Conservation (phyloP, 257 asterid genomes). For the Solanum phureja region DNA sequence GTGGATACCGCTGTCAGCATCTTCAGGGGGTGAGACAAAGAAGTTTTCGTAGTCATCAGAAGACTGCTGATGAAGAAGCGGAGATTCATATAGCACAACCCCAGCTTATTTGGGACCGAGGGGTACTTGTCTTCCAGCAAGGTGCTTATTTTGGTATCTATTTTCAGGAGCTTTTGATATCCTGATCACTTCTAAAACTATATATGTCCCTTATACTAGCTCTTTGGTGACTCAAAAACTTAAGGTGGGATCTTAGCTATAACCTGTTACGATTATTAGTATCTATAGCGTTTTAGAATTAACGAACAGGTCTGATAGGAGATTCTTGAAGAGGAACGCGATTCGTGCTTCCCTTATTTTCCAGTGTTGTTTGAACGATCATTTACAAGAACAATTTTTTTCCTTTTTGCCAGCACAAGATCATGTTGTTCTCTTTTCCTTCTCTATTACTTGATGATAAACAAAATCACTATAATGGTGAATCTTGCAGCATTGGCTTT, state of each 20-base stretch:
- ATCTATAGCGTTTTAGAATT: neutral
- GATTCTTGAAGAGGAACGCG: neutral
- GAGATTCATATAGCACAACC: neutral
- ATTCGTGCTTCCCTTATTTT: neutral
- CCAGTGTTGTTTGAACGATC: neutral
- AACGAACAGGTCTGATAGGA: neutral
- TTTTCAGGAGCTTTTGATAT: neutral
- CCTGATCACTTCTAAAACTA: neutral
- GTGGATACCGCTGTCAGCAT: neutral
- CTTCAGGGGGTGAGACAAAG: neutral
- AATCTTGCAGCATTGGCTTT: neutral
- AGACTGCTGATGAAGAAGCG: neutral
- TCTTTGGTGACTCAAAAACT: neutral
- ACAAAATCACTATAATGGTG: neutral
- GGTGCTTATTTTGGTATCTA: neutral
- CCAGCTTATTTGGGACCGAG: neutral
- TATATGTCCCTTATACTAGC: neutral
- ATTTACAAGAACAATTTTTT: neutral
- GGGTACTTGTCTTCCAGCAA: neutral
- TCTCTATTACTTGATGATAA: neutral
- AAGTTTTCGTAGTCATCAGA: neutral
- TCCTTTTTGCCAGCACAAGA: neutral
- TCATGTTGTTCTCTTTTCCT: neutral
- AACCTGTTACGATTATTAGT: neutral
- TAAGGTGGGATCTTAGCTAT: neutral